Conservation (phyloP, 192 early-diverging fungal species). For the Backusella parvicylindrica region DNA sequence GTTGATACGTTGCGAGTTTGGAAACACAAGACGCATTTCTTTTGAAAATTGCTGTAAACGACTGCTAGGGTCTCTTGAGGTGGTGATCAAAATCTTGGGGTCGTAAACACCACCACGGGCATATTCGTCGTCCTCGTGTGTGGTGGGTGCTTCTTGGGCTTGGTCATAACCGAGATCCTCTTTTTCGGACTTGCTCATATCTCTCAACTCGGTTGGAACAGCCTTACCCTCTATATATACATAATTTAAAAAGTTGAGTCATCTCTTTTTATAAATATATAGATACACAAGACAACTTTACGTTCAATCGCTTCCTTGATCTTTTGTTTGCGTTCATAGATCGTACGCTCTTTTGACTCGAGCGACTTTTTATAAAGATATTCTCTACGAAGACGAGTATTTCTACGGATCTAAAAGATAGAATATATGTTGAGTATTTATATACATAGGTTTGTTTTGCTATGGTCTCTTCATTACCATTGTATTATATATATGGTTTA, state of each 20-base stretch:
- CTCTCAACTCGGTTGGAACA: slow-evolving; percentile 82
- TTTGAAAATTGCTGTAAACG: slow-evolving; percentile 95
- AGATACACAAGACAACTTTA: slow-evolving; percentile 32
- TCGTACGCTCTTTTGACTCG: slow-evolving; percentile 88
- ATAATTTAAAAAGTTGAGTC: neutral
- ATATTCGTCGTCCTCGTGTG: slow-evolving; percentile 97
- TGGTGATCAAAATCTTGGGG: slow-evolving; percentile 96
- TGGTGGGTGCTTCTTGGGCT: slow-evolving; percentile 65
- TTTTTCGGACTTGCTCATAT: slow-evolving; percentile 69
- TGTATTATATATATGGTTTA: neutral
- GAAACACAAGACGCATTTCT: slow-evolving; percentile 94
- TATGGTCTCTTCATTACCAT: neutral
- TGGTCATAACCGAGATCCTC: slow-evolving; percentile 89
- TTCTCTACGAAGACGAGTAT: slow-evolving; percentile 87
- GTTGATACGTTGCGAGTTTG: slow-evolving; percentile 97
- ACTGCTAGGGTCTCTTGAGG: slow-evolving; percentile 89
- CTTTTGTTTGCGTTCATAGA: slow-evolving; percentile 91
- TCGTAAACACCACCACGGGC: slow-evolving; percentile 88
- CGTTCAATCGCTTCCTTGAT: slow-evolving; percentile 88
- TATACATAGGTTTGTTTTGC: neutral
- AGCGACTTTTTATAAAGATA: slow-evolving; percentile 97
- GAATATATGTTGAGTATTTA: neutral
- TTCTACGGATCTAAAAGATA: slow-evolving; percentile 78
- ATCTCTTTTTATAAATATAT: neutral
- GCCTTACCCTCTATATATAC: slow-evolving; percentile 69